Base-by-base conservation (phyloP, 2,329 filamentous ascomycete species). In the Alternaria sp. region DNA sequence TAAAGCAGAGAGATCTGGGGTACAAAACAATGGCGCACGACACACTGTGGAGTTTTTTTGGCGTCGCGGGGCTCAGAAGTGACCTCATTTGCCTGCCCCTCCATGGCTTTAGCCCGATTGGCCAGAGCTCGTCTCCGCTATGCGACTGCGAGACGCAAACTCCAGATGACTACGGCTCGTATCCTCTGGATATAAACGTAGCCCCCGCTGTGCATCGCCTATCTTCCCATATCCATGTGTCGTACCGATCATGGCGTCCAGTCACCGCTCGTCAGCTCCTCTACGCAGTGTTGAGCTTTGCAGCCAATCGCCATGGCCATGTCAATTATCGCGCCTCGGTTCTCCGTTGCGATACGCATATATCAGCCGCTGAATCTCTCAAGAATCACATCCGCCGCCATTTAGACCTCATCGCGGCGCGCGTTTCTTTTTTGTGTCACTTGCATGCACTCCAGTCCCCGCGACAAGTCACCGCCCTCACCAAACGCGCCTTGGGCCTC, bases 41-140 rank as follows among this genome's bases (percentile, higher is more conserved):
- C 49, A 59, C 56, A 28, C 46, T 65, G 63, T 66, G 67, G 67
- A 62, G 67, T 71, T 59, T 67, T 67, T 72, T 70, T 62, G 44
- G 54, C 58, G 19, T 60, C 62, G 62, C 62, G 57, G 62, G 57
- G 54, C 62, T 58, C 47, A 47, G 5, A 28, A 36, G 26, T 59
- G 56, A 54, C 62, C 62, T 58, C 58, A 54, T 61, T 53, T 55
- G n/a, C 43, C 60, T 63, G 57, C 63, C 63, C 61, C 63, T 66
- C 62, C 61, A 59, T 60, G 23, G 26, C 45, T 21, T 36, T 40
- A 17, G 44, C 17, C 44, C 57, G 50, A 59, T 64, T 66, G 61
- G 63, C 21, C 63, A 40, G 57, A 66, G 61, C 63, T 57, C 30
- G 13, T 40, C 54, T 50, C 55, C 49, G 32, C 59, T 32, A 45